A percentile compares a stretch with the other conserved stretches of the same genome.
Conservation (phyloP, 305 asterid species). For the Fraxinus floribunda region DNA sequence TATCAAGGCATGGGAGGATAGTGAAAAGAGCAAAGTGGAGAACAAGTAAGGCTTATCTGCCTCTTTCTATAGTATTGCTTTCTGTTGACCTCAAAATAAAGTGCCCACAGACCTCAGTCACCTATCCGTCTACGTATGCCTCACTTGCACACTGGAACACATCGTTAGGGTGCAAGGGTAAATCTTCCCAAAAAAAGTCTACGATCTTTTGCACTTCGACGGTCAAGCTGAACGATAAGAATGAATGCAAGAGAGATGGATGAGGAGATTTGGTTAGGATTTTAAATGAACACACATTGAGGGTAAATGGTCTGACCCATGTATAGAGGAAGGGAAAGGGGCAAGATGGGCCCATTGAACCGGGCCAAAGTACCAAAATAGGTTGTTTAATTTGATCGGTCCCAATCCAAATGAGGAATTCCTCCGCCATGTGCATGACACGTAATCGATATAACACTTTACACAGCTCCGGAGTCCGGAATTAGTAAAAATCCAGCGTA, state of each 20-base stretch:
- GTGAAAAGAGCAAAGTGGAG: slow-evolving; percentile 75
- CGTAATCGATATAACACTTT: background rate
- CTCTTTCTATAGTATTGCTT: background rate
- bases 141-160: background rate
- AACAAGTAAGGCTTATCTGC: slow-evolving; percentile 60
- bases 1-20: slow-evolving; percentile 91
- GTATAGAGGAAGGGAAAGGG: background rate
- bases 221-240: too few species aligned
- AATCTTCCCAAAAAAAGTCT: too few species aligned
- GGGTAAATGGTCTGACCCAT: background rate
- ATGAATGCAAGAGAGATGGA: too few species aligned
- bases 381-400: background rate
- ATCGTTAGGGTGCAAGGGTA: too few species aligned
- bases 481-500: background rate
- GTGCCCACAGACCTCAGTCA: background rate
- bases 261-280: too few species aligned
- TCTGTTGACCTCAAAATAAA: background rate
- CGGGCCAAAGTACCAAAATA: background rate
- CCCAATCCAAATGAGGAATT: background rate
- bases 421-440: background rate
- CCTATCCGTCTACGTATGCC: background rate
- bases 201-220: too few species aligned
- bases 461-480: background rate
- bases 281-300: background rate
- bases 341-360: background rate